Conservation (phyloP, 2,329 filamentous ascomycete genomes). For the Verticillium klebahnii region DNA sequence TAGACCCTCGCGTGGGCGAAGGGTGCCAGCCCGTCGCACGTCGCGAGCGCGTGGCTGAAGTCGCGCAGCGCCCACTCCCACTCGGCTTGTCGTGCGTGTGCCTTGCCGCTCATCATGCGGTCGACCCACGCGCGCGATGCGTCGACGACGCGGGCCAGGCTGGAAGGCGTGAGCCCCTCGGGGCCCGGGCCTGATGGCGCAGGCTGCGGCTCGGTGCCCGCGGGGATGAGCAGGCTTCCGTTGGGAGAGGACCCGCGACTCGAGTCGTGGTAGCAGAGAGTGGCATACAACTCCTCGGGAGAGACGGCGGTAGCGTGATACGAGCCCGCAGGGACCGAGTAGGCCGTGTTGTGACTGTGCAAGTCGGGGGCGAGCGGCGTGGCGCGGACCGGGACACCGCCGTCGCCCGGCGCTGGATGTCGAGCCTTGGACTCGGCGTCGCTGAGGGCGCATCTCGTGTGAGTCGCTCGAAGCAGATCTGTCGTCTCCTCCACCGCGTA, state of each 20-base stretch:
- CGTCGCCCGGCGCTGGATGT: neutral
- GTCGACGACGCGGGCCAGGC: conserved; percentile 15
- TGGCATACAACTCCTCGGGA: conserved; percentile 24
- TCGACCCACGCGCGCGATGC: conserved; percentile 13
- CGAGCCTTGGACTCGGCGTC: neutral
- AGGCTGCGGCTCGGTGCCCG: conserved; percentile 12
- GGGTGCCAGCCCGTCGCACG: conserved; percentile 11
- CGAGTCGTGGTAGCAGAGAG: conserved; percentile 30
- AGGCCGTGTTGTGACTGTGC: conserved; percentile 17
- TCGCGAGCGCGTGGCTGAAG: conserved; percentile 17
- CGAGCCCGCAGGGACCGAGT: conserved; percentile 21
- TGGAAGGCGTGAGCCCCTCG: conserved; percentile 15
- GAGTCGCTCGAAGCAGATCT: conserved; percentile 16
- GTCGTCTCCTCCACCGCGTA: conserved; percentile 18
- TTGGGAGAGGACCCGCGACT: conserved; percentile 22
- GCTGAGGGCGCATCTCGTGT: conserved; percentile 12
- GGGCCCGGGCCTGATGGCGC: conserved; percentile 12
- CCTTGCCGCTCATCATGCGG: conserved; percentile 11
- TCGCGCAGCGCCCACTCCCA: conserved; percentile 17
- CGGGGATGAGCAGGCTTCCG: conserved; percentile 25
- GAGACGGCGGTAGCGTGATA: conserved; percentile 24
- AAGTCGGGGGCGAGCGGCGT: neutral
- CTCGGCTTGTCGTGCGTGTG: conserved; percentile 10
- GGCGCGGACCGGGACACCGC: neutral
- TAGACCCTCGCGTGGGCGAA: conserved; percentile 11